Percentiles rank a stretch among this genome's conserved stretches.
Conservation (phyloP, 2,329 filamentous ascomycete species). For the Ascochyta pisi region DNA sequence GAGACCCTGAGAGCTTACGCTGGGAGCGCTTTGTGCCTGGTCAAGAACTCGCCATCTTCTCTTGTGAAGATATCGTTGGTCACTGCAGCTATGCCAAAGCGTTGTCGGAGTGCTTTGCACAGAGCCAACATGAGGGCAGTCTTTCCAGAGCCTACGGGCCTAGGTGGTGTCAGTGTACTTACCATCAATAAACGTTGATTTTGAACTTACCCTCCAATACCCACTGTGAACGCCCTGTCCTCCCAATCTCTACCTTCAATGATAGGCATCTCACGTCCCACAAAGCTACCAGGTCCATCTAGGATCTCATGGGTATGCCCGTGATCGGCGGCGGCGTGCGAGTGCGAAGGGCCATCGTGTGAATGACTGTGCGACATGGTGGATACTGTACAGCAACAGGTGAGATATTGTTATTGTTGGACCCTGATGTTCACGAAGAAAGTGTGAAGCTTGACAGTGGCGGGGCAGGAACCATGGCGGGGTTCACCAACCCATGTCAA, state of each 20-base stretch:
- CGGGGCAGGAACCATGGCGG: constrained; percentile 32
- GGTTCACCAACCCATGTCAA: constrained; percentile 12
- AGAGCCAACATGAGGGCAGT: constrained; percentile 96
- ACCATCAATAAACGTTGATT: not conserved
- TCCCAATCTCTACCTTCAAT: constrained; percentile 86
- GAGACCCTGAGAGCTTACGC: constrained; percentile 50
- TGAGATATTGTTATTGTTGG: not conserved
- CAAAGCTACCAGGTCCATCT: constrained; percentile 87
- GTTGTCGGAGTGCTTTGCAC: constrained; percentile 79
- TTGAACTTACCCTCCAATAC: constrained; percentile 85
- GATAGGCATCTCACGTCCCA: constrained; percentile 91
- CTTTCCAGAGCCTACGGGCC: constrained; percentile 95
- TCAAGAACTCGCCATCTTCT: constrained; percentile 98
- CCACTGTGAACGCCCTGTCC: constrained; percentile 90
- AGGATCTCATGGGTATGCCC: constrained; percentile 97
- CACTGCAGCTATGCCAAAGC: constrained; percentile 89
- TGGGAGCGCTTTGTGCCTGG: constrained; percentile 81
- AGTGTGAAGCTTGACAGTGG: constrained; percentile 22
- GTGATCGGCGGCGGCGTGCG: constrained; percentile 70
- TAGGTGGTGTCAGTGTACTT: constrained; percentile 46
- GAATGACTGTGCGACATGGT: constrained; percentile 45
- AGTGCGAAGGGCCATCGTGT: constrained; percentile 53
- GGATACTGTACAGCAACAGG: not conserved
- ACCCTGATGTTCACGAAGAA: constrained; percentile 13
- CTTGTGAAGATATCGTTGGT: constrained; percentile 99